phyloP scores from a whole-genome alignment of 768 basidiomycete species.

The Xanthoconium stramineum region DNA sequence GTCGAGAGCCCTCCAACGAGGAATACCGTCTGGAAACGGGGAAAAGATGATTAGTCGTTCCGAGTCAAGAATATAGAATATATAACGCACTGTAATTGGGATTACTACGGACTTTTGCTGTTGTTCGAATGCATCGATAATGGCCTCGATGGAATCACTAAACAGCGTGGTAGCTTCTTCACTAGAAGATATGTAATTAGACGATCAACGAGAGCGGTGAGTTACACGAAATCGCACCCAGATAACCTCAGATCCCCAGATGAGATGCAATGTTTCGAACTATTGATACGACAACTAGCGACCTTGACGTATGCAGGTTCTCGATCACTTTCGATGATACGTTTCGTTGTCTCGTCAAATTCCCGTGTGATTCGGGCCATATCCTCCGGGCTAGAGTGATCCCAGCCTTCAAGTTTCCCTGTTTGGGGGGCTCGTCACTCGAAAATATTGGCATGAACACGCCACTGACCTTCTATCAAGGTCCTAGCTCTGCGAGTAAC shows the following conservation, averaged over 20 bases:
- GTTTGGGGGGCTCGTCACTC: not conserved
- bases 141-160: not conserved
- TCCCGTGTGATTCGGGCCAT: too few relatives aligned
- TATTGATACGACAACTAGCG: not conserved
- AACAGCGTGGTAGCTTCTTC: not conserved
- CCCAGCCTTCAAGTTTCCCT: not conserved
- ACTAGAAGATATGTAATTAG: not conserved
- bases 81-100: not conserved
- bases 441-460: not conserved
- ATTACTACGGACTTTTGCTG: not conserved
- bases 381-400: too few relatives aligned
- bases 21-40: too few relatives aligned
- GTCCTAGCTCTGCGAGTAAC: not conserved
- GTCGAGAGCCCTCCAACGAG: too few relatives aligned
- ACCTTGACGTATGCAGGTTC: too few relatives aligned
- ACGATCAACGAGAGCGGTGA: not conserved
- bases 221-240: not conserved
- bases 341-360: too few relatives aligned
- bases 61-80: not conserved
- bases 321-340: too few relatives aligned
- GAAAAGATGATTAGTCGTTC: not conserved
- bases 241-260: not conserved
- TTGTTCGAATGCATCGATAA: not conserved
- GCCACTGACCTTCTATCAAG: not conserved
- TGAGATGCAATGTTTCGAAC: not conserved